These are phyloP conservation scores for Colletotrichum tabaci DNA, from an alignment of 2,329 filamentous ascomycete species.

Conservation along the genomic window DNA sequence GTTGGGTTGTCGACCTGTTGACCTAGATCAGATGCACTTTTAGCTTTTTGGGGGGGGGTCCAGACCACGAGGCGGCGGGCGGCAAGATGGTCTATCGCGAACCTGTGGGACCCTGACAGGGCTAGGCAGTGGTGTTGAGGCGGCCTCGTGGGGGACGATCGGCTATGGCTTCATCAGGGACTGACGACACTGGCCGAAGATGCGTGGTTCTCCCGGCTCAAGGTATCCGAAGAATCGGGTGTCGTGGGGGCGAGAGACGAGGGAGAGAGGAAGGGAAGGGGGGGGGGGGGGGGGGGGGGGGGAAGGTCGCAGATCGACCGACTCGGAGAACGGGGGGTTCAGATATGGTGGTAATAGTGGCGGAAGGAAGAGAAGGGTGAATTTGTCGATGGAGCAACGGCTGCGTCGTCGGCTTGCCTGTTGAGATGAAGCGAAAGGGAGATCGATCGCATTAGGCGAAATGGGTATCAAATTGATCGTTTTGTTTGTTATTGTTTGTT, in stretches of 20 bases:
- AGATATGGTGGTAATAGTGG: neutral
- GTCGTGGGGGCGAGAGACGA: conserved; percentile 27
- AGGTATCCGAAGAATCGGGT: neutral
- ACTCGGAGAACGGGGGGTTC: neutral
- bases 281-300: neutral
- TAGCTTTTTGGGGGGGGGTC: neutral
- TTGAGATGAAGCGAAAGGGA: neutral
- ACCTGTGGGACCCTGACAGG: conserved; percentile 40
- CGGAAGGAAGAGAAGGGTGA: neutral
- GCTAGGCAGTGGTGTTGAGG: conserved; percentile 35
- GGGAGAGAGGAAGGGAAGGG: conserved; percentile 4
- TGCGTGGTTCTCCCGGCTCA: conserved; percentile 2
- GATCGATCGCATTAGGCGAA: conserved; percentile 19
- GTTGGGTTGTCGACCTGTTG: neutral
- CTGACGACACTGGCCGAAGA: conserved; percentile 26
- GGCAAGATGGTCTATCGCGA: conserved; percentile 24
- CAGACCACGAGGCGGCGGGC: conserved; percentile 4
- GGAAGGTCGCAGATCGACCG: conserved; percentile 10
- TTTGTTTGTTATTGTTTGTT: conserved; percentile 6
- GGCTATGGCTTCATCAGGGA: conserved; percentile 42
- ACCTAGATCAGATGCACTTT: conserved; percentile 5
- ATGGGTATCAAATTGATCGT: conserved; percentile 25
- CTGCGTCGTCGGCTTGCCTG: neutral
- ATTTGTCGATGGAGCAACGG: conserved; percentile 9
- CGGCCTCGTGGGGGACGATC: conserved; percentile 40